Conservation (phyloP, 805 yeast genomes). For the Hanseniaspora lachancei region DNA sequence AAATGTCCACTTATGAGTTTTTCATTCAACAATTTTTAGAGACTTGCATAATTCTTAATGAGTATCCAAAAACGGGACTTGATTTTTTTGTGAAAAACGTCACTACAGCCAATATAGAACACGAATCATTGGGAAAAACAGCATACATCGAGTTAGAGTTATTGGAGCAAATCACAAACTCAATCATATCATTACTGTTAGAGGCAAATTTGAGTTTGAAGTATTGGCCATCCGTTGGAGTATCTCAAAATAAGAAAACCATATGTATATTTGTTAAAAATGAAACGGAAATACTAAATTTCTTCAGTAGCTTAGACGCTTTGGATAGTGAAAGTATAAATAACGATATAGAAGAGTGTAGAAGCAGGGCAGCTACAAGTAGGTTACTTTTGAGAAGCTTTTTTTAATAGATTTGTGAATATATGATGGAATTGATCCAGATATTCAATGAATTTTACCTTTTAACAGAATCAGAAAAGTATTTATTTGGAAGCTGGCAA, state of each 20-base stretch:
- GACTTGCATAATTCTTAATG: slow-evolving; percentile 35
- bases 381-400: slow-evolving; percentile 18
- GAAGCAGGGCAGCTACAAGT: slow-evolving; percentile 20
- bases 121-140: slow-evolving; percentile 24
- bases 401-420: slow-evolving; percentile 5
- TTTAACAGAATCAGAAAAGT: too few relatives aligned
- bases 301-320: slow-evolving; percentile 30
- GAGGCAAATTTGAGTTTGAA: slow-evolving; percentile 74
- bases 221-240: slow-evolving; percentile 63
- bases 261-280: slow-evolving; percentile 42
- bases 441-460: too few relatives aligned
- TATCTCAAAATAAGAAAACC: slow-evolving; percentile 30
- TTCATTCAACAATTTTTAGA: slow-evolving; percentile 30
- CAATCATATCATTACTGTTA: slow-evolving; percentile 57
- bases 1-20: slow-evolving; percentile 25
- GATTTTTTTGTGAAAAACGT: slow-evolving; percentile 63
- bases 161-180: slow-evolving; percentile 29
- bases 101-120: slow-evolving; percentile 21
- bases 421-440: background rate
- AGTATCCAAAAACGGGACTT: slow-evolving; percentile 83
- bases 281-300: slow-evolving; percentile 46
- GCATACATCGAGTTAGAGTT: slow-evolving; percentile 27
- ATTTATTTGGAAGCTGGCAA: too few relatives aligned
- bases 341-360: slow-evolving; percentile 34
- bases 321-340: slow-evolving; percentile 20